These are phyloP conservation scores for Neurospora sp. DNA, from an alignment of 495 filamentous ascomycete genomes.

Conservation along the genomic window DNA sequence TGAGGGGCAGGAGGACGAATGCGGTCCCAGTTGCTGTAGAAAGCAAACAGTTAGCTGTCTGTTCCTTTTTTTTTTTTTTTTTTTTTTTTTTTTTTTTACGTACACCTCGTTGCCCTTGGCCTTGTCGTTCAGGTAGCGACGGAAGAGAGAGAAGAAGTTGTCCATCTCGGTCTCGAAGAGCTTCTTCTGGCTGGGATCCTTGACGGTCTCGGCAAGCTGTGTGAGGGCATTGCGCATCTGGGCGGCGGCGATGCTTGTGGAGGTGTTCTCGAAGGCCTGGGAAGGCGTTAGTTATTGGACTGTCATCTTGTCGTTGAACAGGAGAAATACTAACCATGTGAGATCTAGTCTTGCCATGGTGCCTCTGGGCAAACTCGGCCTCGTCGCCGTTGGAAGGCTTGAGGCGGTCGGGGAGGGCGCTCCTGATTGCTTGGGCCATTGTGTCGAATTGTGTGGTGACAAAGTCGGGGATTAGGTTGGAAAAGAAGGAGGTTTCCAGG, in stretches of 20 bases:
- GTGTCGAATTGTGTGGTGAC: slow-evolving; percentile 19
- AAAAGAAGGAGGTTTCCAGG: neutral
- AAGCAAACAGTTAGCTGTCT: slow-evolving; percentile 15
- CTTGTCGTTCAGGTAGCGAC: slow-evolving; percentile 95
- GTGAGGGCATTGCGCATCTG: slow-evolving; percentile 99
- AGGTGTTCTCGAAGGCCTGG: slow-evolving; percentile 98
- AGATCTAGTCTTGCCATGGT: slow-evolving; percentile 90
- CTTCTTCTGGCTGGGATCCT: slow-evolving; percentile 76
- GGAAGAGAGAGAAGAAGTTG: slow-evolving; percentile 98
- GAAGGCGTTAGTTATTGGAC: slow-evolving; percentile 6
- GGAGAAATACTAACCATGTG: slow-evolving; percentile 73
- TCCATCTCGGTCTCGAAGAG: slow-evolving; percentile 98
- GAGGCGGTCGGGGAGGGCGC: slow-evolving; percentile 70
- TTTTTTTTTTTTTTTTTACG: no score
- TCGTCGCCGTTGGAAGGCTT: slow-evolving; percentile 51
- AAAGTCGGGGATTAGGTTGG: neutral
- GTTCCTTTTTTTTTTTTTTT: no score
- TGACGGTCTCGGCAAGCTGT: slow-evolving; percentile 79
- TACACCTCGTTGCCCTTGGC: slow-evolving; percentile 88
- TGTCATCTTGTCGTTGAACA: slow-evolving; percentile 3
- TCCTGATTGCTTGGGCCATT: slow-evolving; percentile 59
- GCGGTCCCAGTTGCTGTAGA: slow-evolving; percentile 73
- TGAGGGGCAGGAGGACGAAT: slow-evolving; percentile 84
- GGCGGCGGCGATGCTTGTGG: slow-evolving; percentile 90
- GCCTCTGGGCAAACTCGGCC: slow-evolving; percentile 50